Base-by-base conservation (phyloP, 140 eudicot species). In the Bidens hawaiensis region DNA sequence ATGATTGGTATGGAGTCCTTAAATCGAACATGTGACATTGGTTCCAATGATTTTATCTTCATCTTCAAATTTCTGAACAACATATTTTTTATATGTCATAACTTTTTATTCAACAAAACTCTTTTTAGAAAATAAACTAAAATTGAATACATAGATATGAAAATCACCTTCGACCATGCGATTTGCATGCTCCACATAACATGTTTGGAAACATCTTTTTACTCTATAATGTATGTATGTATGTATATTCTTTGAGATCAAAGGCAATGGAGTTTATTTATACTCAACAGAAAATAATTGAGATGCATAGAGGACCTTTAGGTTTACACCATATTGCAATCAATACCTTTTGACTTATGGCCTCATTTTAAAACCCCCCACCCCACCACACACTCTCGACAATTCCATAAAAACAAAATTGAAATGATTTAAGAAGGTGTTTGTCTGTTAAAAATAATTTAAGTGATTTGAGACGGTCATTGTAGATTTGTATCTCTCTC, bases 121-220 rank as follows among this genome's bases (percentile, higher is more conserved):
- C n/a, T n/a, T 38, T 2, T 10, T 38, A 19, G 1, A 2, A 55
- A 23, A 24, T 15, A 31, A 24, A 24, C n/a, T n/a, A n/a, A n/a
- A n/a, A n/a, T n/a, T n/a, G n/a, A n/a, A n/a, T n/a, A n/a, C n/a
- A n/a, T 4, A 21, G 5, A 23, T 36, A 34, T 4, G 36, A 21
- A 13, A 25, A 49, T 49, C 57, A 73, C 78, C 78, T 73, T 58
- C 62, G 73, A 47, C 28, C 24, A 65, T 36, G 54, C 59, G 78
- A 58, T 58, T 66, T 73, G 74, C 69, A 66, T 58, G 62, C 33
- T 57, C 74, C 73, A 57, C 69, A 66, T 14, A 73, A 47, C 69
- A 65, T 73, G 74, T 49, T 66, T 57, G 69, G 64, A 66, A 65
- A 47, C 74, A 73, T 73, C 9, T 73, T 57, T 14, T n/a, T 16